phyloP scores from a whole-genome alignment of 495 filamentous ascomycete genomes.

The Penicillium chermesinum region DNA sequence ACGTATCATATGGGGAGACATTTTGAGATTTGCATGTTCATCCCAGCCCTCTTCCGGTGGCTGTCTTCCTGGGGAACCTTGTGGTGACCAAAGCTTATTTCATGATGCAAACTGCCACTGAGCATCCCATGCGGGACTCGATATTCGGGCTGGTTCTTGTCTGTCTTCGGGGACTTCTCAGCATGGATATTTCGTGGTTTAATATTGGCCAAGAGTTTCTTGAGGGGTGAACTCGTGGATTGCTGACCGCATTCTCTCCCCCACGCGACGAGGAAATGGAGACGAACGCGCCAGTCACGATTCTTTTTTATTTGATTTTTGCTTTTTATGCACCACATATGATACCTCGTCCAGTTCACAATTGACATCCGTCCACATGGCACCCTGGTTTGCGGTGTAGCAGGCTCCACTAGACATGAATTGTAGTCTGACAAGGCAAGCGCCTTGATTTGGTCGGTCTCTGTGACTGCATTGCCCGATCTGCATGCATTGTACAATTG shows the following conservation, averaged over 20 bases:
- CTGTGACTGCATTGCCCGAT: neutral
- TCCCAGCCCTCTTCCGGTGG: neutral
- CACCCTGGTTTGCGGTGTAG: neutral
- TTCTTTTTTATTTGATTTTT: conserved; percentile 5
- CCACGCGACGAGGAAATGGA: too few species aligned
- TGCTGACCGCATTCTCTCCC: too few species aligned
- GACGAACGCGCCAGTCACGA: neutral
- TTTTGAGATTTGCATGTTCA: neutral
- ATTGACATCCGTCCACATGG: neutral
- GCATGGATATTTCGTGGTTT: too few species aligned
- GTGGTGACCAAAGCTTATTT: neutral
- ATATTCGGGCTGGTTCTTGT: neutral
- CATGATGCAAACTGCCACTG: neutral
- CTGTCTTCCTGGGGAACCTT: too few species aligned
- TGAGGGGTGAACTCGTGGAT: too few species aligned
- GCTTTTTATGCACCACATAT: neutral
- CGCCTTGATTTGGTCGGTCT: neutral
- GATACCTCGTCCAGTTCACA: neutral
- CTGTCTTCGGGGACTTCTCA: too few species aligned
- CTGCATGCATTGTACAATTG: neutral
- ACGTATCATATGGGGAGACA: neutral
- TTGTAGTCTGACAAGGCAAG: neutral
- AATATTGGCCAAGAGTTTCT: too few species aligned
- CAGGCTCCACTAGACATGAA: neutral
- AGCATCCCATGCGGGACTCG: neutral